A percentile compares a stretch with the other conserved stretches of the same genome.
Evolutionary conservation across 352 stramenopile genomes (phyloP).

Genomic region (Peronospora destructor): DNA sequence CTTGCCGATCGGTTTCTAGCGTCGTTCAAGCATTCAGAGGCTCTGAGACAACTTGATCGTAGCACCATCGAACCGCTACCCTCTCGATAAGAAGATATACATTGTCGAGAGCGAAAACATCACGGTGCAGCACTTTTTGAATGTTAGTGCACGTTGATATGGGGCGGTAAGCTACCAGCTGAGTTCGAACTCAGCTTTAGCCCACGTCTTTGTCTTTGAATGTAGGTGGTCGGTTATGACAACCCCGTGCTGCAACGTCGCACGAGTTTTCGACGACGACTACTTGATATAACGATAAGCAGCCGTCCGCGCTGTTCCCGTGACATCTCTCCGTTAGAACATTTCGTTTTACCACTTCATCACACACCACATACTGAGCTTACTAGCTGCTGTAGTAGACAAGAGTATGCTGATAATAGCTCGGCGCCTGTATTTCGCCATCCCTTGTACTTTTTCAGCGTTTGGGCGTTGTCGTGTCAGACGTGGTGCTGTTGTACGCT

Average conservation of each 20-base stretch:
- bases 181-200: not conserved
- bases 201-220: not conserved
- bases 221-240: slow-evolving; percentile 70
- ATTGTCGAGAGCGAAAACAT: slow-evolving; percentile 58
- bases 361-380: too few species aligned
- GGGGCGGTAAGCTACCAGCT: not conserved
- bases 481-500: too few species aligned
- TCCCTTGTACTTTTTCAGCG: too few species aligned
- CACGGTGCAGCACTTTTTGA: slow-evolving; percentile 77
- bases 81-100: slow-evolving; percentile 52
- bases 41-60: slow-evolving; percentile 33
- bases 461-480: too few species aligned
- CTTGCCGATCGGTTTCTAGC: too few species aligned
- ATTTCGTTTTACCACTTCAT: slow-evolving; percentile 83
- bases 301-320: slow-evolving; percentile 69
- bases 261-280: slow-evolving; percentile 77
- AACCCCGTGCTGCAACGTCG: slow-evolving; percentile 52
- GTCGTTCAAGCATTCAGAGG: too few species aligned
- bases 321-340: slow-evolving; percentile 70
- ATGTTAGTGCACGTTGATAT: slow-evolving; percentile 56
- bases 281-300: slow-evolving; percentile 63
- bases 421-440: too few species aligned
- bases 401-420: too few species aligned
- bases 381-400: too few species aligned
- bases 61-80: slow-evolving; percentile 50